Conservation (phyloP, 2,329 filamentous ascomycete genomes). For the Talaromyces piceae region DNA sequence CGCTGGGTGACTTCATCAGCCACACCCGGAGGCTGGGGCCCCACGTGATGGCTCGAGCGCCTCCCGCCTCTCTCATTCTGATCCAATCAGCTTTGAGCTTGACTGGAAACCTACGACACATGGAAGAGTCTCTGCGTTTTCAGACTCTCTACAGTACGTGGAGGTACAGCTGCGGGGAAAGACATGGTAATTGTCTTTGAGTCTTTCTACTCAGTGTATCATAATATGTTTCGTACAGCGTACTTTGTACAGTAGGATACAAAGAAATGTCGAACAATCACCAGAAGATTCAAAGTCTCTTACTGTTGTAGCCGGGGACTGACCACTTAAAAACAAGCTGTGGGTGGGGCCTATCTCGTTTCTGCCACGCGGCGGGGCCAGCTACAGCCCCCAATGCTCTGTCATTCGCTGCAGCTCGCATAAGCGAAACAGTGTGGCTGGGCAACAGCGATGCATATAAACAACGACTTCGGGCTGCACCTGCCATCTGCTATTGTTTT, state of each 20-base stretch:
- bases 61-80: constrained; percentile 9
- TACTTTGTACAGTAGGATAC: background rate
- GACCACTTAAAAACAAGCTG: background rate
- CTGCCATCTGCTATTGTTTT: background rate
- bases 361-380: background rate
- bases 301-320: background rate
- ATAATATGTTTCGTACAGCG: background rate
- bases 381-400: background rate
- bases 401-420: background rate
- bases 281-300: background rate
- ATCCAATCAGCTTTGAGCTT: constrained; percentile 5
- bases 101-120: no score
- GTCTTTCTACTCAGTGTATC: background rate
- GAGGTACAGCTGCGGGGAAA: no score
- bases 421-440: background rate
- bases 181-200: no score
- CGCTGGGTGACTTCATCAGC: background rate
- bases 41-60: constrained; percentile 6
- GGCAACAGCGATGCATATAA: background rate
- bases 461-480: background rate
- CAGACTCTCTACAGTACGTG: background rate
- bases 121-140: no score
- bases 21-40: constrained; percentile 4
- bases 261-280: background rate
- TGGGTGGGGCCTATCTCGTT: background rate